A percentile compares a stretch with the other conserved stretches of the same genome.
These are phyloP conservation scores for Termitomyces titanicus DNA, from an alignment of 768 basidiomycete genomes.

Conservation along the genomic window DNA sequence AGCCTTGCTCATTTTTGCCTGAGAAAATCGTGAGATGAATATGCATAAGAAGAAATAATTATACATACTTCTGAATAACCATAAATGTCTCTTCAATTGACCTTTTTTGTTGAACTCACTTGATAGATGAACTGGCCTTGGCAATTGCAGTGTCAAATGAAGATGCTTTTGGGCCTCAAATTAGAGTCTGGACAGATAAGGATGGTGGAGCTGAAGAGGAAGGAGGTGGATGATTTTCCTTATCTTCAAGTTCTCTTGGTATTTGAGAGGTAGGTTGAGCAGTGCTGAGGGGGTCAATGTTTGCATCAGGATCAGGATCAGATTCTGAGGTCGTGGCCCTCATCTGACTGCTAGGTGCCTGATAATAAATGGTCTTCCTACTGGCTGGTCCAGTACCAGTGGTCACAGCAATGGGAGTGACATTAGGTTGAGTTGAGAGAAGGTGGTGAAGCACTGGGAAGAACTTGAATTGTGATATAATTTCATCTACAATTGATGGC, in stretches of 20 bases:
- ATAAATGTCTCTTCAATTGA: neutral
- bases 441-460: neutral
- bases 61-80: neutral
- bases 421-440: neutral
- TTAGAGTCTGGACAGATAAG: neutral
- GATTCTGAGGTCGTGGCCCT: too few species aligned
- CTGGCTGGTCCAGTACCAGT: neutral
- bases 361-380: neutral
- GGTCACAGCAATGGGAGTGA: neutral
- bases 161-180: neutral
- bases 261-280: neutral
- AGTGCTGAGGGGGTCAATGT: neutral
- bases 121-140: neutral
- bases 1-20: neutral
- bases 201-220: neutral
- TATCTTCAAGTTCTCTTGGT: neutral
- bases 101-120: neutral
- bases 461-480: neutral
- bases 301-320: neutral
- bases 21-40: neutral
- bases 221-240: neutral
- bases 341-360: neutral
- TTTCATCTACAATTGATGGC: neutral
- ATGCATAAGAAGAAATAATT: neutral
- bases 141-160: neutral